Conservation (phyloP, 1,284 basidiomycete species). For the Hypsizygus ulmarius region DNA sequence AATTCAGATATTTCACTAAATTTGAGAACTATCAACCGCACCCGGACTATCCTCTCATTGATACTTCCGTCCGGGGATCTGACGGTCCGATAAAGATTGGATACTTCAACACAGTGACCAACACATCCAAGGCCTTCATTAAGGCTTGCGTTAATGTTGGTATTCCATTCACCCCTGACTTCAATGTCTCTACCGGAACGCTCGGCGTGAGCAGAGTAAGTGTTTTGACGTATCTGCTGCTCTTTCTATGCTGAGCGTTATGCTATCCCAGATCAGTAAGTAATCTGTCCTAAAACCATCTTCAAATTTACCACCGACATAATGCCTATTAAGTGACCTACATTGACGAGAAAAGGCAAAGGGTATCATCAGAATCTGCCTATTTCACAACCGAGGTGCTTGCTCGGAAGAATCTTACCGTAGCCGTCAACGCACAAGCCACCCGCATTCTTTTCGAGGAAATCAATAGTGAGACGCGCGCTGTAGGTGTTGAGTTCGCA, state of each 20-base stretch:
- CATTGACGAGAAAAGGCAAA: slow-evolving; percentile 44
- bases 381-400: slow-evolving; percentile 65
- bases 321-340: slow-evolving; percentile 54
- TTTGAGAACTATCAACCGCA: slow-evolving; percentile 55
- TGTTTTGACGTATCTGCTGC: slow-evolving; percentile 2
- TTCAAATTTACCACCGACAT: neutral
- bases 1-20: slow-evolving; percentile 54
- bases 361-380: slow-evolving; percentile 60
- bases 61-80: slow-evolving; percentile 42
- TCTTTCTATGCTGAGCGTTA: neutral
- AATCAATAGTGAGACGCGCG: slow-evolving; percentile 39
- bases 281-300: neutral
- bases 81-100: slow-evolving; percentile 50
- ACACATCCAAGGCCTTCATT: slow-evolving; percentile 43
- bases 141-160: slow-evolving; percentile 45
- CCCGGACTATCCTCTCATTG: slow-evolving; percentile 44
- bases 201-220: slow-evolving; percentile 53
- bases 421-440: slow-evolving; percentile 51
- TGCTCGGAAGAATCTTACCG: slow-evolving; percentile 57
- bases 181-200: slow-evolving; percentile 49
- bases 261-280: slow-evolving; percentile 36
- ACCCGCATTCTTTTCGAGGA: slow-evolving; percentile 60
- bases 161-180: slow-evolving; percentile 47
- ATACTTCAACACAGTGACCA: slow-evolving; percentile 37
- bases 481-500: slow-evolving; percentile 61